Base-by-base conservation (phyloP, 306 rosid genomes). In the Acacia confusa region DNA sequence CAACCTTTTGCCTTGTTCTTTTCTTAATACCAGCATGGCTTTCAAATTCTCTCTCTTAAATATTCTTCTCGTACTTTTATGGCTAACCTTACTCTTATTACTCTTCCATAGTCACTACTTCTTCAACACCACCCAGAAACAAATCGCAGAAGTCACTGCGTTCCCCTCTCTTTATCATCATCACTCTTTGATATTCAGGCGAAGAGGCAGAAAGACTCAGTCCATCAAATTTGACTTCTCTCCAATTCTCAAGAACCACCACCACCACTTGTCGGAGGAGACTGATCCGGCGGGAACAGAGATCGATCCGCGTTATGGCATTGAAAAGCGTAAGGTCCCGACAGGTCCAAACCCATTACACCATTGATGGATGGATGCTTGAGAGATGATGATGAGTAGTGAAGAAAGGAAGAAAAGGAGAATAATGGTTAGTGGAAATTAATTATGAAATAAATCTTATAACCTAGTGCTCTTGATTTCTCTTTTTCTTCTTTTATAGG, bases 291-390 rank as follows among this genome's bases (percentile, higher is more conserved):
- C 69, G 12, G 82, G 32, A 34, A 80, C 19, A 0, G 86, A 88
- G 84, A 81, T 88, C 27, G 94, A 90, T 87, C 90, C 94, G 3
- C 92, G 88, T 22, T 92, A 92, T 5, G 92, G 92, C 3, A 91
- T 87, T 16, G 89, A 90, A 73, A 92, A 90, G 75, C 91, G 92
- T 22, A 87, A 84, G 12, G 97, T 92, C 36, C 97, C 97, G 4
- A 81, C 88, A 0, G 97, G 97, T 81, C 97, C 97, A 10, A 90
- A 92, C 76, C 94, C 92, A 38, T 85, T 88, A 78, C 97, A 92
- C 90, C 91, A 92, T 81, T 88, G 88, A 85, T 84, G 36, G 66
- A 77, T 65, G 32, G 61, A 74, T 43, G 13, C 24, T 47, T 24
- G 19, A 38, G 30, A 79, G 36, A 28, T 50, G 17, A 28, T 50